A percentile compares a stretch with the other conserved stretches of the same genome.
Evolutionary conservation across 306 rosid genomes (phyloP).

Genomic region (Geum urbanum): DNA sequence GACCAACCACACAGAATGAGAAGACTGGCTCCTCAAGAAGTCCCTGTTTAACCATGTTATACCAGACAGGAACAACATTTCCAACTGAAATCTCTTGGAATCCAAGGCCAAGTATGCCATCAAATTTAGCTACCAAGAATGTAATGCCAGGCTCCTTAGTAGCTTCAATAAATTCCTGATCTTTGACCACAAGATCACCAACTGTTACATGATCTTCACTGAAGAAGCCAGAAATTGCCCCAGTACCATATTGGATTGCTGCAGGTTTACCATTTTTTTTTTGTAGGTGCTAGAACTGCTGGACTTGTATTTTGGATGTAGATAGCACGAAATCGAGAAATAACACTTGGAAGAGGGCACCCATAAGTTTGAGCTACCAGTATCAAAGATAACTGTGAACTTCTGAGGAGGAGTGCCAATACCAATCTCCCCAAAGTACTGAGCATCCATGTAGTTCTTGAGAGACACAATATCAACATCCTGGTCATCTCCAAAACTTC

Average conservation of each 20-base stretch:
- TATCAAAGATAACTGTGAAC: constrained; percentile 73
- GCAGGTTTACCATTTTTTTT: constrained; percentile 41
- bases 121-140: constrained; percentile 45
- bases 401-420: constrained; percentile 77
- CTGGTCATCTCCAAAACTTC: constrained; percentile 27
- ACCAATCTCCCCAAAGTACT: constrained; percentile 27
- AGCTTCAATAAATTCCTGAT: constrained; percentile 61
- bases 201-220: constrained; percentile 46
- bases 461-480: constrained; percentile 52
- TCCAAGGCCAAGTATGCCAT: constrained; percentile 55
- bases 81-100: constrained; percentile 52
- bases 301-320: constrained; percentile 48
- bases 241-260: constrained; percentile 51
- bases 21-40: no score
- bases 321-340: constrained; percentile 53
- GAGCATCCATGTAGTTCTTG: constrained; percentile 80
- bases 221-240: constrained; percentile 51
- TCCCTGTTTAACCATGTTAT: no score
- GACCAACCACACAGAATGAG: no score
- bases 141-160: constrained; percentile 51
- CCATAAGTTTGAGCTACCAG: constrained; percentile 86
- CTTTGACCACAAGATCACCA: constrained; percentile 47
- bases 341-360: constrained; percentile 78
- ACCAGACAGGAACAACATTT: constrained; percentile 41
- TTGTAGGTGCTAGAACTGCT: constrained; percentile 41